Percentiles rank a stretch among this genome's conserved stretches.
phyloP scores from a whole-genome alignment of 768 basidiomycete species.

The Cyclocybe cylindracea region DNA sequence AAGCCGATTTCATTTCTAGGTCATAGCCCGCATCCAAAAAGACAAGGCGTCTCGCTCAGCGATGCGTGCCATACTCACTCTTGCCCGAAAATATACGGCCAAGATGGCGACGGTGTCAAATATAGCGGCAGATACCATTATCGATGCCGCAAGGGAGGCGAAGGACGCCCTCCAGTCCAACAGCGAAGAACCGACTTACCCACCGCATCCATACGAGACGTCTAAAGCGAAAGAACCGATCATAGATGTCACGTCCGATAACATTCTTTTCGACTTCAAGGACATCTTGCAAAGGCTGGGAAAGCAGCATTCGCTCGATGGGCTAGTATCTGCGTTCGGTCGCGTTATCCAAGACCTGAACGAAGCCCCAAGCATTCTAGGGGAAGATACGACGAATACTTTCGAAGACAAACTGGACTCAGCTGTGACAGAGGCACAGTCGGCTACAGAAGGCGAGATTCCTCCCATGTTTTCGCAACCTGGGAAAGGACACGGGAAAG shows the following conservation, averaged over 20 bases:
- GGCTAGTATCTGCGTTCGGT: constrained; percentile 24
- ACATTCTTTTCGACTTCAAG: constrained; percentile 29
- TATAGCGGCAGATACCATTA: constrained; percentile 8
- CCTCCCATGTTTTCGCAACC: too few relatives aligned
- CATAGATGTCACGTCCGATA: constrained; percentile 11
- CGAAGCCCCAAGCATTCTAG: constrained; percentile 14
- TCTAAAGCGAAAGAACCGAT: constrained; percentile 1
- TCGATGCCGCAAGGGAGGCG: constrained; percentile 8
- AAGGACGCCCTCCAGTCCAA: constrained; percentile 2
- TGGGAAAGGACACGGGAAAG: constrained; percentile 7
- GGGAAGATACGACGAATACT: constrained; percentile 11
- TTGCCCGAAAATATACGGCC: constrained; percentile 33
- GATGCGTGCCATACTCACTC: constrained; percentile 27
- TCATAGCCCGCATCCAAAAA: constrained; percentile 29
- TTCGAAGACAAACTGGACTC: constrained; percentile 4
- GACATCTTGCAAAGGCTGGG: constrained; percentile 34
- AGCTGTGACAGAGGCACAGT: not conserved
- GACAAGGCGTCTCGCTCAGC: constrained; percentile 32
- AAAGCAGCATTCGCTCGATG: constrained; percentile 31
- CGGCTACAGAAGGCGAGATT: not conserved
- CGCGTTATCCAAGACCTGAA: constrained; percentile 16
- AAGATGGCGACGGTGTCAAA: constrained; percentile 20
- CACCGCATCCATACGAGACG: constrained; percentile 17
- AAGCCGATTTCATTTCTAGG: constrained; percentile 13
- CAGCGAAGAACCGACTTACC: constrained; percentile 14